Evolutionary conservation across 1,139 yeast species (phyloP).

Genomic region (Candida freyschussii): DNA sequence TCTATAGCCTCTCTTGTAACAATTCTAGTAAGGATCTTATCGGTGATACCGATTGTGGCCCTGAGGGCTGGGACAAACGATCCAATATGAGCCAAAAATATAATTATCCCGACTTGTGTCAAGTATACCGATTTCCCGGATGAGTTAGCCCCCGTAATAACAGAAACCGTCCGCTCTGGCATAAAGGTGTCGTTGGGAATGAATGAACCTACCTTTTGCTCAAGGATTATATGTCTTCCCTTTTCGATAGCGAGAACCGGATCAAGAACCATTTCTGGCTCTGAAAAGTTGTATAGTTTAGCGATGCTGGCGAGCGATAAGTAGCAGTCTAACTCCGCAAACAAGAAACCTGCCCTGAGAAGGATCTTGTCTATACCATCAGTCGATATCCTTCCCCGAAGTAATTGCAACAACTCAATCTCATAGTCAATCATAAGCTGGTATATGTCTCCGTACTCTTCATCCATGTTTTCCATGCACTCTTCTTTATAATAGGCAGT

Average conservation of each 20-base stretch:
- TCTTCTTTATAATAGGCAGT: slow-evolving; percentile 35
- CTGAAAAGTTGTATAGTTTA: slow-evolving; percentile 28
- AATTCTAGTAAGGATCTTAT: slow-evolving; percentile 39
- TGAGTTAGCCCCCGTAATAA: slow-evolving; percentile 48
- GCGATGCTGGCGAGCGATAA: slow-evolving; percentile 36
- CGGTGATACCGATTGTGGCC: slow-evolving; percentile 41
- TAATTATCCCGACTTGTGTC: slow-evolving; percentile 40
- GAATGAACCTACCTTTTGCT: slow-evolving; percentile 31
- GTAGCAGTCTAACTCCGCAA: slow-evolving; percentile 37
- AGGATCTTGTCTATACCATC: slow-evolving; percentile 17
- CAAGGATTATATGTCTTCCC: slow-evolving; percentile 40
- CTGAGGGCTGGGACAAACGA: slow-evolving; percentile 42
- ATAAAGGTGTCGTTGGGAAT: slow-evolving; percentile 35
- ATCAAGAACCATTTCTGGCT: slow-evolving; percentile 34
- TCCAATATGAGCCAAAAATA: slow-evolving; percentile 44
- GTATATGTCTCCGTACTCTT: slow-evolving; percentile 21
- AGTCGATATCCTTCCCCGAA: slow-evolving; percentile 30
- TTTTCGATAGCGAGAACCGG: slow-evolving; percentile 23
- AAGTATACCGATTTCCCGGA: slow-evolving; percentile 48
- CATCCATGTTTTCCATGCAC: slow-evolving; percentile 32
- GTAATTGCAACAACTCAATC: slow-evolving; percentile 35
- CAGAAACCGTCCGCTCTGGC: slow-evolving; percentile 24
- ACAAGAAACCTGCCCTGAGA: slow-evolving; percentile 17
- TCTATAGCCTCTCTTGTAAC: slow-evolving; percentile 40
- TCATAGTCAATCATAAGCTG: slow-evolving; percentile 37